These are phyloP conservation scores for Pseudomonodictys pantanalensis DNA, from an alignment of 495 filamentous ascomycete species.

Conservation along the genomic window DNA sequence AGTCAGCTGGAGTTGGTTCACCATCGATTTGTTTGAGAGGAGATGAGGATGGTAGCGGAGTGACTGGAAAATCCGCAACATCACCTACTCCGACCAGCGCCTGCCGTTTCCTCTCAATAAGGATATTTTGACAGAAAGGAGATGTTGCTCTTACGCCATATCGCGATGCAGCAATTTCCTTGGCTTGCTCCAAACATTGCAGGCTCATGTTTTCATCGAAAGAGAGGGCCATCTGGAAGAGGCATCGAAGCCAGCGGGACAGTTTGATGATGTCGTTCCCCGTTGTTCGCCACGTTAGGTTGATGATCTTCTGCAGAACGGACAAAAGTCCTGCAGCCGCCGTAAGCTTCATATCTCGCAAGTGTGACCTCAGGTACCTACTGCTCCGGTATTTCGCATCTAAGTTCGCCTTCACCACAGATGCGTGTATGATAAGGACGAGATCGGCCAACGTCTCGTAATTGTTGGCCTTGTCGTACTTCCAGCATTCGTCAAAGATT, in stretches of 20 bases:
- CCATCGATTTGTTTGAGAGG: not conserved
- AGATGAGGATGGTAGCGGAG: not conserved
- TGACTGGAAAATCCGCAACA: no score
- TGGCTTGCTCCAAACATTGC: conserved; percentile 41
- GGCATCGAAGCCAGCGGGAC: conserved; percentile 67
- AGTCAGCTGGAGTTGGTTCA: conserved; percentile 1
- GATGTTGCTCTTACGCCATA: conserved; percentile 23
- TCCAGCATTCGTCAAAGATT: conserved; percentile 51
- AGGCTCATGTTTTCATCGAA: conserved; percentile 37
- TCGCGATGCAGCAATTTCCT: conserved; percentile 31
- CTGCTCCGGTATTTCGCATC: conserved; percentile 23
- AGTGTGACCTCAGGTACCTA: conserved; percentile 5
- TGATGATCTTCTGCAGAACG: conserved; percentile 55
- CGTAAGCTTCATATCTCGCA: conserved; percentile 2
- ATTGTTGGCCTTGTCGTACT: conserved; percentile 27
- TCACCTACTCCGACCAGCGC: no score
- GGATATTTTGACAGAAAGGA: not conserved
- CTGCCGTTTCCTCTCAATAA: no score
- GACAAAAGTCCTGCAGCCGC: conserved; percentile 19
- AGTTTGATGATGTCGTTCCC: conserved; percentile 54
- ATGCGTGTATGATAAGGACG: conserved; percentile 35
- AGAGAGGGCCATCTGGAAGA: conserved; percentile 63
- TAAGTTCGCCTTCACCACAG: conserved; percentile 13
- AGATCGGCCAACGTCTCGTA: conserved; percentile 42
- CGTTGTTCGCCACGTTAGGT: conserved; percentile 56